Evolutionary conservation across 768 basidiomycete genomes (phyloP), one percentile per base, ranked within the genome.

Genomic region (Russula olivacea): DNA sequence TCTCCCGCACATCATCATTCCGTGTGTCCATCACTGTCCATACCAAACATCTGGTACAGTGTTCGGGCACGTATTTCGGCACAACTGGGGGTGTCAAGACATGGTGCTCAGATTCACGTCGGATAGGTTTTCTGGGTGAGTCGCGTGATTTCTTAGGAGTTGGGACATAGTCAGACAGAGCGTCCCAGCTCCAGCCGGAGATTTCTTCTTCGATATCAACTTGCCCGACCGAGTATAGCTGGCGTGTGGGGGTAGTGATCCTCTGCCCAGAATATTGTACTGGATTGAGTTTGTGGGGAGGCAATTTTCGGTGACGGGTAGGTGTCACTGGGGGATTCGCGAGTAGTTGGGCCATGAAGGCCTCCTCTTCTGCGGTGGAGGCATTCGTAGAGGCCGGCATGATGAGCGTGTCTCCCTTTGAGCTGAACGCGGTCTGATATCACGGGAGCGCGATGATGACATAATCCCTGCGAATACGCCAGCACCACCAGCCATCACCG

Each of bases 281-380:
- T 4, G 43, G 28, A 36, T 38, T 28, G 41, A 54, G 59, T n/a
- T 17, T 48, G 55, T 40, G 21, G 51, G 59, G 40, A 43, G 66
- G 8, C 55, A 58, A 47, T 45, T 58, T 47, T 62, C 58, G 47
- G 47, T 48, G 36, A 51, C 51, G 68, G 60, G 63, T 60, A 48
- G 66, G 66, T 47, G 67, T 64, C 54, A 71, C 55, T 66, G 75
- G 69, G 61, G 66, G 56, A 32, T 78, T 81, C 0, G 76, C 70
- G 50, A 88, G 72, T 1, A 89, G 69, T 30, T 69, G 73, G 15
- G 76, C 74, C 77, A 91, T 81, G 69, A 91, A 84, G 4, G 74
- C 81, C 30, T 79, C 78, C 65, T 89, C 88, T 45, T 83, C 83
- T 55, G 71, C 69, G 36, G 72, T 71, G 5, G 78, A 72, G 25